Evolutionary conservation across 139 green algal species (phyloP), one percentile per base, ranked within the genome.

Genomic region (Spirogloea muscicola): DNA sequence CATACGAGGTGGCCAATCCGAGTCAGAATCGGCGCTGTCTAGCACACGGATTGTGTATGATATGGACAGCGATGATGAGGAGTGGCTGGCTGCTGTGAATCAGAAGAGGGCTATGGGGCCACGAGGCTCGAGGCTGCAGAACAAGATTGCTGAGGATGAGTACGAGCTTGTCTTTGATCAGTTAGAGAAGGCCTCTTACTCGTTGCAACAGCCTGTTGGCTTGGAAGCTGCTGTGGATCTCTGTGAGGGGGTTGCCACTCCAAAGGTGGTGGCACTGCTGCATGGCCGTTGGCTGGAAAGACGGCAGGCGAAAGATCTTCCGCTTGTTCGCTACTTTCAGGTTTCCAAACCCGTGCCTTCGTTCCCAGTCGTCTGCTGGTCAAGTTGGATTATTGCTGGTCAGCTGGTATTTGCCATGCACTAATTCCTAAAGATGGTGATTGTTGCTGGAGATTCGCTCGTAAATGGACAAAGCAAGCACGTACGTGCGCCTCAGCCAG

Each of bases 1-100:
- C n/a, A n/a, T n/a, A n/a, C n/a, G n/a, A n/a, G n/a, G n/a, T n/a
- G n/a, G n/a, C n/a, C n/a, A n/a, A n/a, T n/a, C n/a, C n/a, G n/a
- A n/a, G n/a, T n/a, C n/a, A n/a, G n/a, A n/a, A n/a, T n/a, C n/a
- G n/a, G n/a, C n/a, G n/a, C n/a, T n/a, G n/a, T n/a, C n/a, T n/a
- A n/a, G 60, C 36, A 67, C 60, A 9, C 37, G 64, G n/a, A 42
- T 77, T 36, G 16, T 77, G 37, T 77, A 77, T 39, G 69, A 77
- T 29, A 49, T 77, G 62, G 69, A 77, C 69, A 51, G n/a, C 21
- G 69, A 77, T 37, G 69, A 77, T 39, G 69, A 77, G 61, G 60
- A 33, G 13, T 77, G 64, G 60, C 58, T 77, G 10, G 9, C 49
- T 3, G n/a, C 2, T 25, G 43, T 62, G 41, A 27, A 31, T 3